A percentile compares a stretch with the other conserved stretches of the same genome.
Conservation (phyloP, 2,329 filamentous ascomycete species). For the Periglandula ipomoeae region DNA sequence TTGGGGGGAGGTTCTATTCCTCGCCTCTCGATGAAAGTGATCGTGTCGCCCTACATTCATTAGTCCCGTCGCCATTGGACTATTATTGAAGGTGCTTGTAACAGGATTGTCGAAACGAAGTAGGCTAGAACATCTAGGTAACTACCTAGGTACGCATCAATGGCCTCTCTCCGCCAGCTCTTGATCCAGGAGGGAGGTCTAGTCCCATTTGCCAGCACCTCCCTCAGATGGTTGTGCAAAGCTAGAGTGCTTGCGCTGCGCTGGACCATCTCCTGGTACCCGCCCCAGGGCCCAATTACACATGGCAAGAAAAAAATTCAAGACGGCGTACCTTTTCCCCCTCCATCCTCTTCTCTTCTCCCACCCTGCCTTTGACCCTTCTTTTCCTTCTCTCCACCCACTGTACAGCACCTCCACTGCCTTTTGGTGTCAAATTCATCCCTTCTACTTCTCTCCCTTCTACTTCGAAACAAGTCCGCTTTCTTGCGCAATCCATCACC, state of each 20-base stretch:
- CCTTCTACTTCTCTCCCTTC: constrained; percentile 17
- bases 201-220: neutral
- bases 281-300: constrained; percentile 26
- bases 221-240: neutral
- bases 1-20: too few relatives aligned
- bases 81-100: too few relatives aligned
- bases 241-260: neutral
- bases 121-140: too few relatives aligned
- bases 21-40: too few relatives aligned
- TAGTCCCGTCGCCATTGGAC: too few relatives aligned
- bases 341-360: constrained; percentile 18
- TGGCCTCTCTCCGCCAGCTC: neutral
- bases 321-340: constrained; percentile 15
- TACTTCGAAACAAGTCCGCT: constrained; percentile 18
- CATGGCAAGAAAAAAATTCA: constrained; percentile 28
- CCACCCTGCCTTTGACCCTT: constrained; percentile 14
- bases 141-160: too few relatives aligned
- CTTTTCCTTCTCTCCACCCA: constrained; percentile 12
- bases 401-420: constrained; percentile 14
- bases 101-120: too few relatives aligned
- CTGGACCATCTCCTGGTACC: constrained; percentile 5
- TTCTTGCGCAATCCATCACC: constrained; percentile 38
- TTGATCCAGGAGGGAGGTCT: neutral
- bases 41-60: too few relatives aligned
- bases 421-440: constrained; percentile 13